Conservation (phyloP, 176 grass and related monocot genomes). For the Oryza brachyantha region DNA sequence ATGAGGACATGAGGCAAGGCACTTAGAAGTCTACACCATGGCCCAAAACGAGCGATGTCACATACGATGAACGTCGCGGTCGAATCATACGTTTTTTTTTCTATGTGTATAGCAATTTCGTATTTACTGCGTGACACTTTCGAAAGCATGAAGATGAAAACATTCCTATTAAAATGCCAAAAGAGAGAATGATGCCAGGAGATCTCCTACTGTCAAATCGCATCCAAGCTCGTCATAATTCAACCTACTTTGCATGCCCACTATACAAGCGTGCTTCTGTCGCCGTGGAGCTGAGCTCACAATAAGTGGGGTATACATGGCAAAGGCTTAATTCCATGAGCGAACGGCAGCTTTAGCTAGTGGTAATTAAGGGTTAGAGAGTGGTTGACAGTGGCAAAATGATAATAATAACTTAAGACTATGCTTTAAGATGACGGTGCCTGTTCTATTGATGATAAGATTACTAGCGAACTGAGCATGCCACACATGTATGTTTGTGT, state of each 20-base stretch:
- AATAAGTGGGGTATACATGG: not conserved
- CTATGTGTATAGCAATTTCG: too few species aligned
- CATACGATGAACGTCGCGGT: too few species aligned
- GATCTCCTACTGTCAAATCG: slow-evolving; percentile 7
- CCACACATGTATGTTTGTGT: not conserved
- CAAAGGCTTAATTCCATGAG: not conserved
- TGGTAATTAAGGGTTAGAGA: not conserved
- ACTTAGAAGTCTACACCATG: too few species aligned
- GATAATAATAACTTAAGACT: not conserved
- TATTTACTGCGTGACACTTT: too few species aligned
- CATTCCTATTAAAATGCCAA: not conserved
- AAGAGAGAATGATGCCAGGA: slow-evolving; percentile 23
- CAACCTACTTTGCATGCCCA: not conserved
- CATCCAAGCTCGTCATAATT: slow-evolving; percentile 27
- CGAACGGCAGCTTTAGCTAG: not conserved
- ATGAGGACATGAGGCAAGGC: too few species aligned
- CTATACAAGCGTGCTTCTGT: not conserved
- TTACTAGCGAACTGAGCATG: not conserved
- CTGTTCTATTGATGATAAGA: not conserved
- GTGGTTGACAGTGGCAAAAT: not conserved
- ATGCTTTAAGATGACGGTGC: slow-evolving; percentile 33
- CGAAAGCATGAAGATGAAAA: too few species aligned
- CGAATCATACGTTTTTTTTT: too few species aligned
- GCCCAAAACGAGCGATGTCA: too few species aligned
- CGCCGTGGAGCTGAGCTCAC: not conserved